A percentile compares a stretch with the other conserved stretches of the same genome.
Conservation (phyloP, 2,329 filamentous ascomycete species). For the Amphichorda felina region DNA sequence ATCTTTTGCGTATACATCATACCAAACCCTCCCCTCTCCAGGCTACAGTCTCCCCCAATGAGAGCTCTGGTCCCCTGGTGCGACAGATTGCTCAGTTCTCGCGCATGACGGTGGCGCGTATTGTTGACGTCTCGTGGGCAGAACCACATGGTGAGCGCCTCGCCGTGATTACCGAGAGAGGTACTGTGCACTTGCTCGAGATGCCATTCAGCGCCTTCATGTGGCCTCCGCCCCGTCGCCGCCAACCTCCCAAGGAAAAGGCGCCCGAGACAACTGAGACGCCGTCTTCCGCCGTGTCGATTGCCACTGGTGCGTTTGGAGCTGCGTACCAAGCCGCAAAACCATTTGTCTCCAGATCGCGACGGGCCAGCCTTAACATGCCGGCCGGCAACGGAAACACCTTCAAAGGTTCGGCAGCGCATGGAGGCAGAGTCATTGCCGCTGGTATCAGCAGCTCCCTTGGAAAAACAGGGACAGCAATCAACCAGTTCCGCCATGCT, state of each 20-base stretch:
- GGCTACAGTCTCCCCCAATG: slow-evolving; percentile 29
- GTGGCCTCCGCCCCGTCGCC: slow-evolving; percentile 66
- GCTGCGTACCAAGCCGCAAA: slow-evolving; percentile 59
- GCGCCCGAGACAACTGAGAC: slow-evolving; percentile 35
- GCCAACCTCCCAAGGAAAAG: slow-evolving; percentile 18
- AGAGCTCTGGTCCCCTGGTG: slow-evolving; percentile 44
- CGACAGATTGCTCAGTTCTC: slow-evolving; percentile 82
- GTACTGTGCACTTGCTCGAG: slow-evolving; percentile 89
- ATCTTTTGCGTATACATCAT: slow-evolving; percentile 55
- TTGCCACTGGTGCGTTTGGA: slow-evolving; percentile 59
- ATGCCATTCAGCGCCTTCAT: slow-evolving; percentile 72
- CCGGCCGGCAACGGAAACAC: slow-evolving; percentile 21
- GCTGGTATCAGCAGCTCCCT: slow-evolving; percentile 65
- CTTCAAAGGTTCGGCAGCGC: slow-evolving; percentile 50
- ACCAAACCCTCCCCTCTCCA: slow-evolving; percentile 51
- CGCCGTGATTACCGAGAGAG: slow-evolving; percentile 84
- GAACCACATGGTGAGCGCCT: slow-evolving; percentile 69
- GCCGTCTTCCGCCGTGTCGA: slow-evolving; percentile 46
- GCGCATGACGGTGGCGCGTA: slow-evolving; percentile 80
- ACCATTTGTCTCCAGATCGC: slow-evolving; percentile 42
- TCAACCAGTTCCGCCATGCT: slow-evolving; percentile 60
- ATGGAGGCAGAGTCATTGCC: slow-evolving; percentile 60
- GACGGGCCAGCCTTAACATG: slow-evolving; percentile 33
- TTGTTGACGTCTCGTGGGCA: slow-evolving; percentile 85
- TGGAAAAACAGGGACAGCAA: slow-evolving; percentile 57